Percentiles rank a stretch among this genome's conserved stretches.
Conservation (phyloP, 495 filamentous ascomycete species). For the Staphylotrichum longicolle region DNA sequence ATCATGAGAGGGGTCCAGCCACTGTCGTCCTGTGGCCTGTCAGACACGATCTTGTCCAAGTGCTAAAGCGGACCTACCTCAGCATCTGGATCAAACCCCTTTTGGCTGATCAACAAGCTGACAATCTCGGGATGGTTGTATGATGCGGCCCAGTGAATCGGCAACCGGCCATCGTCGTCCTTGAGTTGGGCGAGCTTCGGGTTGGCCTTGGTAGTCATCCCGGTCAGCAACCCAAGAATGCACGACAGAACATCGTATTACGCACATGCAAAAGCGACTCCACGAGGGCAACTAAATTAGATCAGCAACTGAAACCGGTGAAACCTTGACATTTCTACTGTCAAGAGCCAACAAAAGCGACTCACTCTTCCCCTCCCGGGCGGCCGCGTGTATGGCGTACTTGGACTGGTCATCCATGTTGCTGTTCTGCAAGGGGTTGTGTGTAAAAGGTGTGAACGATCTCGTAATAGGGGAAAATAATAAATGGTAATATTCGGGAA, state of each 20-base stretch:
- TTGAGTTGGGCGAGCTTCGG: slow-evolving; percentile 69
- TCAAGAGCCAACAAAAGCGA: slow-evolving; percentile 10
- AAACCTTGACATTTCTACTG: too few species aligned
- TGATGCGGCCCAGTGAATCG: slow-evolving; percentile 93
- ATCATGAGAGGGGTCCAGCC: slow-evolving; percentile 98
- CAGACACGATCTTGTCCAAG: neutral
- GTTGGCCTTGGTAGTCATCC: slow-evolving; percentile 57
- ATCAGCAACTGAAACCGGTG: neutral
- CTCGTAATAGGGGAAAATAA: neutral
- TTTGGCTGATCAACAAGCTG: slow-evolving; percentile 62
- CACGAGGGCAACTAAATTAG: slow-evolving; percentile 53
- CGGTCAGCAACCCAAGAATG: slow-evolving; percentile 17
- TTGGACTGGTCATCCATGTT: slow-evolving; percentile 46
- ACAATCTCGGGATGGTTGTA: slow-evolving; percentile 77
- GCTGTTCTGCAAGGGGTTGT: neutral
- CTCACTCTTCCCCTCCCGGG: slow-evolving; percentile 82
- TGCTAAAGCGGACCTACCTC: slow-evolving; percentile 52
- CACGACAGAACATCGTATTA: slow-evolving; percentile 12
- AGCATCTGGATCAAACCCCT: slow-evolving; percentile 83
- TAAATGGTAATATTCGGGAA: neutral
- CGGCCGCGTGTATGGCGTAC: slow-evolving; percentile 85
- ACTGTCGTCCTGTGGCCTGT: slow-evolving; percentile 59
- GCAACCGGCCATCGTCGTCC: slow-evolving; percentile 87
- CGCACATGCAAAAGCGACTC: slow-evolving; percentile 74
- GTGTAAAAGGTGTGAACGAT: neutral